Evolutionary conservation across 345 rosid genomes (phyloP), one percentile per base, ranked within the genome.

Genomic region (Arabidopsis suecica): DNA sequence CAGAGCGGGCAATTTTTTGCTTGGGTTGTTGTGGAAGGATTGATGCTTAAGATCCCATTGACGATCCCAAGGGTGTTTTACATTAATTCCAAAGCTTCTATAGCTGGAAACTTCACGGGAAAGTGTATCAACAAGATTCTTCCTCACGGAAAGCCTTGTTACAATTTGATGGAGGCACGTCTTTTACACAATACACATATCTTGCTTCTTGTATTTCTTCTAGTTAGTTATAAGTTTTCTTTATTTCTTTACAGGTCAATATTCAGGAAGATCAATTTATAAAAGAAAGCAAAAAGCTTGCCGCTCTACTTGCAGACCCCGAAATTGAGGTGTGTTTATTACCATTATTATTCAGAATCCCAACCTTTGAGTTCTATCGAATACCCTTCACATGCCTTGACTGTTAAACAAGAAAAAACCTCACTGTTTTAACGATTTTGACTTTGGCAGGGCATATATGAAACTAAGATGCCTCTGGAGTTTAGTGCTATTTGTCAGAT

Each of bases 301-400:
- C 85, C 20, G 95, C 98, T 64, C 96, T 94, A 74, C 90, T 91
- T 65, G 91, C 97, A 34, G 91, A 94, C 85, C 97, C 98, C 34
- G 97, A 90, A 79, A 83, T 90, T 68, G 96, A 94, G 98, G 98
- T 91, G 18, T 78, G 89, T 50, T 65, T 28, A 28, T 28, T 28
- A 28, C 32, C 4, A 28, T 64, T 25, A 28, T 59, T 3, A n/a
- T 22, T 71, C 56, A 57, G 70, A 44, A 62, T 41, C 70, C 59
- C 53, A 64, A 56, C 73, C 47, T 50, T 64, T 47, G 32, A 28
- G 32, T 28, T 28, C 32, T 61, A 40, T 57, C 1, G 13, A 58
- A n/a, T 56, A 71, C 41, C 67, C 20, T 41, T 63, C 51, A 38
- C 22, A 48, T 45, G 67, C 47, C 41, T 58, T 48, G 4, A 28